Evolutionary conservation across 1,139 yeast species (phyloP).

Genomic region (Hanseniaspora gamundiae): DNA sequence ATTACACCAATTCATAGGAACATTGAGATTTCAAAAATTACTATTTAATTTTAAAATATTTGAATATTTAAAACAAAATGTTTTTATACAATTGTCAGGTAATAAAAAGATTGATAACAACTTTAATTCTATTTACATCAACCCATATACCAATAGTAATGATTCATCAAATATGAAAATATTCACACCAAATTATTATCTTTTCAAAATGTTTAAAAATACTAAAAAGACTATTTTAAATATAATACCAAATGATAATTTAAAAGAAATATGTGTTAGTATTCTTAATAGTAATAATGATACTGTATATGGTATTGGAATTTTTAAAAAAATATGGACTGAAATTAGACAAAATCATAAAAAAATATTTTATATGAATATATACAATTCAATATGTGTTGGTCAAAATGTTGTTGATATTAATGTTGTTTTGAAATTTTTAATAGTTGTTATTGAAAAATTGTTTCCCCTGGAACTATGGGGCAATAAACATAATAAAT

Average conservation of each 20-base stretch:
- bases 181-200: background rate
- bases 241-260: background rate
- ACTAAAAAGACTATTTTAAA: background rate
- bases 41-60: slow-evolving; percentile 17
- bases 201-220: background rate
- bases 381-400: background rate
- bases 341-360: background rate
- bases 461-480: slow-evolving; percentile 42
- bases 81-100: slow-evolving; percentile 18
- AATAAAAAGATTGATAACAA: slow-evolving; percentile 5
- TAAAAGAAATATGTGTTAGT: background rate
- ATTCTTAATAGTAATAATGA: too few species aligned
- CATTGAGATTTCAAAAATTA: slow-evolving; percentile 14
- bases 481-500: slow-evolving; percentile 44
- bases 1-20: slow-evolving; percentile 18
- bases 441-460: slow-evolving; percentile 32
- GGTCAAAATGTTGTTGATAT: background rate
- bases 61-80: slow-evolving; percentile 8
- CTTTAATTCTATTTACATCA: background rate
- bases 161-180: background rate
- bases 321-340: background rate
- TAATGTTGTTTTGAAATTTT: slow-evolving; percentile 19
- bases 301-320: too few species aligned
- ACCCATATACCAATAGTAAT: background rate
- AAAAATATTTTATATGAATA: background rate